phyloP scores from a whole-genome alignment of 495 filamentous ascomycete species.

The Aspergillus haitiensis region DNA sequence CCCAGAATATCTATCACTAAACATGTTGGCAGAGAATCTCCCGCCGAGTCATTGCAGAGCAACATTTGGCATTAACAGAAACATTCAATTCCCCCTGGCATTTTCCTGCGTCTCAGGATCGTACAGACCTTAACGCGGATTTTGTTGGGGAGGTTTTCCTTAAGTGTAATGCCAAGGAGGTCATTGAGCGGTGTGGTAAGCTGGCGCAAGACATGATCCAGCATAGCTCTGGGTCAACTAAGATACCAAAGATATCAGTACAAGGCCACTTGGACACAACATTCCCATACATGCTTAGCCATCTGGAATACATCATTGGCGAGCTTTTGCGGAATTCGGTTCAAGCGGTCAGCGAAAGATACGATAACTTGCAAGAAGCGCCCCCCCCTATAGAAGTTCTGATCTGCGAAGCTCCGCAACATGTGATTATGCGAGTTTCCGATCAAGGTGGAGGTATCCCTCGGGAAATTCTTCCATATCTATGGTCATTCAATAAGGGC shows the following conservation, averaged over 20 bases:
- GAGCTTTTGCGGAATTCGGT: conserved; percentile 95
- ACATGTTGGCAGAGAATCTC: conserved; percentile 72
- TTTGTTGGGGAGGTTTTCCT: conserved; percentile 96
- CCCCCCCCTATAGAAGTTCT: conserved; percentile 89
- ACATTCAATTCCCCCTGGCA: conserved; percentile 93
- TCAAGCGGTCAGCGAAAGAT: conserved; percentile 81
- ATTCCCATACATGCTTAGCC: conserved; percentile 94
- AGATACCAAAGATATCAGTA: conserved; percentile 79
- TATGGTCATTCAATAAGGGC: conserved; percentile 97
- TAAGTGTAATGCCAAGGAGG: conserved; percentile 87
- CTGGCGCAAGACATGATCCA: conserved; percentile 67
- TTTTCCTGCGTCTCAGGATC: conserved; percentile 72
- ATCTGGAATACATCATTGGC: conserved; percentile 95
- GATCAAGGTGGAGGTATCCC: conserved; percentile 94
- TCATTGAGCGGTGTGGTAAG: conserved; percentile 78
- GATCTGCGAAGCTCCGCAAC: conserved; percentile 89
- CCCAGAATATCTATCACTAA: no score
- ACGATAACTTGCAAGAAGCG: conserved; percentile 36
- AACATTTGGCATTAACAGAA: conserved; percentile 94
- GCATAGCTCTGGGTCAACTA: conserved; percentile 66
- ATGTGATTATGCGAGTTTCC: conserved; percentile 94
- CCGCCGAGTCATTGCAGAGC: conserved; percentile 93
- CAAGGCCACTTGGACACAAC: conserved; percentile 83
- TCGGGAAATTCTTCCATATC: conserved; percentile 75
- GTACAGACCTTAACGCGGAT: conserved; percentile 67